phyloP scores from a whole-genome alignment of 371 early-diverging fungal species.

The Apophysomyces trapeziformis region DNA sequence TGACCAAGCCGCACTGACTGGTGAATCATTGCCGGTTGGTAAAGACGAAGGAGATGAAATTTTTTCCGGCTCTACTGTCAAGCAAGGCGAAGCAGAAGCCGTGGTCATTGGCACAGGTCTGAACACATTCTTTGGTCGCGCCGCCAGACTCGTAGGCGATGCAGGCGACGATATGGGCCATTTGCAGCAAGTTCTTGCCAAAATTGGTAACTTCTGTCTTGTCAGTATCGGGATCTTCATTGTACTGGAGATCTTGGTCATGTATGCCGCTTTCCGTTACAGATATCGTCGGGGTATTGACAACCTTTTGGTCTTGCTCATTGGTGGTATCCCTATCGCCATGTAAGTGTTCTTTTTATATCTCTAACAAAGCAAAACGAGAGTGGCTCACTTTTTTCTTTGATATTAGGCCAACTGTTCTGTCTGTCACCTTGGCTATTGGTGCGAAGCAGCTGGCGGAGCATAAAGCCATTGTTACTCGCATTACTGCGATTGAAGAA shows the following conservation, averaged over 20 bases:
- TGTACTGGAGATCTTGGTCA: constrained; percentile 79
- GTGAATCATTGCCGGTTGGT: constrained; percentile 77
- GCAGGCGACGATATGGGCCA: constrained; percentile 88
- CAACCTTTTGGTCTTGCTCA: constrained; percentile 75
- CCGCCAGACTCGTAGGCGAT: constrained; percentile 79
- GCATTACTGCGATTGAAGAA: constrained; percentile 88
- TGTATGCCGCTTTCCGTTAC: constrained; percentile 79
- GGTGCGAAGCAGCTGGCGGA: constrained; percentile 92
- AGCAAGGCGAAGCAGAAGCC: constrained; percentile 91
- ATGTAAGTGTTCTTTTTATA: constrained; percentile 40
- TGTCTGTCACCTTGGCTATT: constrained; percentile 93
- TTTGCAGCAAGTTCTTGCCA: constrained; percentile 85
- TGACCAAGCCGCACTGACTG: constrained; percentile 88
- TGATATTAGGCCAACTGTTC: constrained; percentile 63
- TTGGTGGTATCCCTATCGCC: constrained; percentile 82
- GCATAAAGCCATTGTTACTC: constrained; percentile 90
- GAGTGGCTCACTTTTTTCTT: neutral
- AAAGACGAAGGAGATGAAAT: constrained; percentile 75
- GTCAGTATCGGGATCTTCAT: constrained; percentile 69
- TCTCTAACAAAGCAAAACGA: neutral
- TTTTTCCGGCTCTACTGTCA: constrained; percentile 83
- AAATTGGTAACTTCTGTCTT: constrained; percentile 89
- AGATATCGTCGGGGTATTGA: constrained; percentile 70
- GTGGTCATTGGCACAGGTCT: constrained; percentile 85
- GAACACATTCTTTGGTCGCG: constrained; percentile 90